phyloP scores from a whole-genome alignment of 2,329 filamentous ascomycete species.

The Fusarium burgessii region DNA sequence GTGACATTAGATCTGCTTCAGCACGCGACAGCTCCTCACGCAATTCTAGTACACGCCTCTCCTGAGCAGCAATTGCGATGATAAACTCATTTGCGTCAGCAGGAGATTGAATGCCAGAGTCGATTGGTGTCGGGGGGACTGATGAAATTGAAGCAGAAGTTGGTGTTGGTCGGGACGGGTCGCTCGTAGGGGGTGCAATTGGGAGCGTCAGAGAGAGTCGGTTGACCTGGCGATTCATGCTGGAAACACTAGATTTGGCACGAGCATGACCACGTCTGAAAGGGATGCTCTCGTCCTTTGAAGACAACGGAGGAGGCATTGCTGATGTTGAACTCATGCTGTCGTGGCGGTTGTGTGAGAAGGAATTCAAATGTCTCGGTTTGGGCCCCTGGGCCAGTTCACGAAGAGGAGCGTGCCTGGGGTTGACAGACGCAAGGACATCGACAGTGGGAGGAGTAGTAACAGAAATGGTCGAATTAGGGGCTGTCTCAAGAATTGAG shows the following conservation, averaged over 20 bases:
- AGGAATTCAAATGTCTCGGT: conserved; percentile 22
- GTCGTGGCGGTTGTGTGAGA: conserved; percentile 30
- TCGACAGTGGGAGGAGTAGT: conserved; percentile 18
- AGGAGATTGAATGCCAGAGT: conserved; percentile 57
- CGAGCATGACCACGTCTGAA: conserved; percentile 60
- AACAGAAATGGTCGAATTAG: conserved; percentile 20
- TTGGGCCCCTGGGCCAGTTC: conserved; percentile 28
- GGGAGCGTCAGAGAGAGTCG: conserved; percentile 71
- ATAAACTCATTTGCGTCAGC: conserved; percentile 77
- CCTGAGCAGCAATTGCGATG: conserved; percentile 90
- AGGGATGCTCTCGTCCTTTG: conserved; percentile 54
- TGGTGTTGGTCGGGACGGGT: conserved; percentile 65
- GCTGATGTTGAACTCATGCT: conserved; percentile 37
- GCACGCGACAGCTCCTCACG: conserved; percentile 89
- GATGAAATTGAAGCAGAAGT: conserved; percentile 55
- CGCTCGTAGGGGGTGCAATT: conserved; percentile 66
- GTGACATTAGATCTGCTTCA: conserved; percentile 77
- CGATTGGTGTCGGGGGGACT: conserved; percentile 64
- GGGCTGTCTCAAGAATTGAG: conserved; percentile 31
- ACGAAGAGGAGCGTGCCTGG: conserved; percentile 29
- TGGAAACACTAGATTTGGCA: conserved; percentile 64
- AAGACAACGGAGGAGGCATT: conserved; percentile 55
- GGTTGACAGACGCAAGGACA: conserved; percentile 18
- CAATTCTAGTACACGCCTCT: conserved; percentile 89
- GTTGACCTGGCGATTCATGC: conserved; percentile 61